phyloP scores from a whole-genome alignment of 441 rosid genomes.

The Isatis lusitanica region DNA sequence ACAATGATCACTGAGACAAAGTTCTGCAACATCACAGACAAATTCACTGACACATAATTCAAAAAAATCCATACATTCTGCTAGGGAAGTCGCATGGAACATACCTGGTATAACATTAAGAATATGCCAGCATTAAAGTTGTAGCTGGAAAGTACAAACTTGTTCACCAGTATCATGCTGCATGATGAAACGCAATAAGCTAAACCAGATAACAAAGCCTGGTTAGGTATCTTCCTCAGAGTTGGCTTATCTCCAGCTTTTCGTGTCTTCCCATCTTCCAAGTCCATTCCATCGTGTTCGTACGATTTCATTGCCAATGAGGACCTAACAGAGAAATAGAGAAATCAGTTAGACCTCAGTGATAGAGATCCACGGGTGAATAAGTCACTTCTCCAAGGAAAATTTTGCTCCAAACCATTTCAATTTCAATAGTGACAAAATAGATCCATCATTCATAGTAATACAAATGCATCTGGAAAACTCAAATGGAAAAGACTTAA shows the following conservation, averaged over 20 bases:
- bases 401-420: neutral
- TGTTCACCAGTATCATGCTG: slow-evolving; percentile 96
- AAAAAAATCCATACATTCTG: neutral
- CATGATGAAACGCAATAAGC: slow-evolving; percentile 96
- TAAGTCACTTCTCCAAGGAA: neutral
- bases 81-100: neutral
- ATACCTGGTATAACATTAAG: slow-evolving; percentile 95
- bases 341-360: neutral
- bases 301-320: slow-evolving; percentile 55
- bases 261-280: slow-evolving; percentile 79
- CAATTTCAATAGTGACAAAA: neutral
- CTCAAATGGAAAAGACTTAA: neutral
- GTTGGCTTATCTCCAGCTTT: slow-evolving; percentile 58
- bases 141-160: slow-evolving; percentile 93
- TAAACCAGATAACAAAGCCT: slow-evolving; percentile 83
- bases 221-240: slow-evolving; percentile 60
- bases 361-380: neutral
- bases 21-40: slow-evolving; percentile 60
- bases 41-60: neutral
- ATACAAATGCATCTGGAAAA: neutral
- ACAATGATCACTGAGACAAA: slow-evolving; percentile 85
- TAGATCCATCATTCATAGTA: neutral
- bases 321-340: slow-evolving; percentile 42
- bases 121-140: slow-evolving; percentile 93
- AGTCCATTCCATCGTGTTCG: slow-evolving; percentile 63